Evolutionary conservation across 225 moss, liverwort and hornwort genomes (phyloP), one percentile per base, ranked within the genome.

Genomic region (Lunularia cruciata): DNA sequence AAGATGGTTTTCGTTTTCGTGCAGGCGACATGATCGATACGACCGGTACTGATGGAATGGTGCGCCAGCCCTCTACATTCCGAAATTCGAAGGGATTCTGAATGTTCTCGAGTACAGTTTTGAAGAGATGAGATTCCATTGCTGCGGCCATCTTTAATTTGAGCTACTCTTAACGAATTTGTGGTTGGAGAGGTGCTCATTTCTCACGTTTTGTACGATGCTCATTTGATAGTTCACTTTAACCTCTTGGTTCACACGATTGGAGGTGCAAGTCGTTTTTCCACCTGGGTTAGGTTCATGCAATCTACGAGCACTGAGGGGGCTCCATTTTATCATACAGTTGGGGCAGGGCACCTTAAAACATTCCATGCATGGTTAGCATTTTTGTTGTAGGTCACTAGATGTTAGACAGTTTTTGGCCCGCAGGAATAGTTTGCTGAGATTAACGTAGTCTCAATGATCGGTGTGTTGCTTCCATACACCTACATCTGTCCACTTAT

Each of bases 21-120:
- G 51, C 76, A 76, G 81, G 73, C 73, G 81, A 45, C 81, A 81
- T 66, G 81, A 81, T 46, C 63, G 81, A 67, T 73, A 73, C 40
- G 73, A 76, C 22, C 81, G 76, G 8, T 65, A 73, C 53, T 81
- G 76, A 81, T 54, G n/a, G 6, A 25, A 33, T 31, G 14, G 39
- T 46, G 49, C 12, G 38, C 32, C 18, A 58, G 16, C 54, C 62
- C 31, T 43, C 8, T 76, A n/a, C 3, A 42, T 42, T 42, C 25
- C n/a, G 13, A 40, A 54, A 52, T 35, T 68, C 23, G 7, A 47
- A 60, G 38, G 45, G 28, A 37, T 65, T 27, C 40, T 33, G 6
- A 34, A 62, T 63, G 34, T 60, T 53, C 27, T 9, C 8, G 62
- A 51, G 68, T 46, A 59, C 37, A 63, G 40, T 58, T 49, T 38